Base-by-base conservation (phyloP, 768 basidiomycete species). In the Candolleomyces eurysporus region DNA sequence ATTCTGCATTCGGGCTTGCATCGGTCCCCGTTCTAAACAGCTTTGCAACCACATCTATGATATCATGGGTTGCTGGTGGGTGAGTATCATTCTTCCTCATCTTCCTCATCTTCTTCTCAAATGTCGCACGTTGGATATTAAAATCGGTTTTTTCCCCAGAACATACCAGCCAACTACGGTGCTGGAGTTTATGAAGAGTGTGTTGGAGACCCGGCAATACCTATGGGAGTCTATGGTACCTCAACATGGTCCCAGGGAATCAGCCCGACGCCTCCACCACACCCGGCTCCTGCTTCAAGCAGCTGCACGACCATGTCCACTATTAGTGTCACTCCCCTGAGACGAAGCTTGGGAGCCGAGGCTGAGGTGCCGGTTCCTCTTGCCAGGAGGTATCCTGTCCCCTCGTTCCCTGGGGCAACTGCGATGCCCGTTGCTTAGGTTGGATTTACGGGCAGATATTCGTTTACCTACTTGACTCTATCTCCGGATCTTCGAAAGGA, bases 1-100 rank as follows among this genome's bases (percentile, higher is more conserved):
- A 60, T 90, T 91, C 74, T 94, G 91, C 75, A 74, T 91, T 69
- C 91, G 91, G 63, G 78, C 86, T 4, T 95, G 93, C 74, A 70
- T 77, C 7, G 86, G 86, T 17, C 72, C 82, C 13, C 82, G 85
- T 57, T 81, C 86, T 0, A 80, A 78, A 5, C 72, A 74, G 22
- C 79, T 81, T 59, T 93, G 91, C 79, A 85, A 91, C 72, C 90
- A 94, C 77, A 88, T 89, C 65, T 91, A 86, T 64, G 90, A 92
- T 65, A 78, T 84, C 53, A 84, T 86, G 82, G 88, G 86, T 14
- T 83, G 82, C 66, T 75, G 69, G 63, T 84, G 81, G 81, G 82
- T 82, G 52, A 46, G 76, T 66, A 45, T 26, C 13, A 42, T 30
- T 56, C 22, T 31, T 31, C 10, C 42, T 60, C 30, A 26, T 36